phyloP scores from a whole-genome alignment of 495 filamentous ascomycete species.

The Penicilliopsis zonata region DNA sequence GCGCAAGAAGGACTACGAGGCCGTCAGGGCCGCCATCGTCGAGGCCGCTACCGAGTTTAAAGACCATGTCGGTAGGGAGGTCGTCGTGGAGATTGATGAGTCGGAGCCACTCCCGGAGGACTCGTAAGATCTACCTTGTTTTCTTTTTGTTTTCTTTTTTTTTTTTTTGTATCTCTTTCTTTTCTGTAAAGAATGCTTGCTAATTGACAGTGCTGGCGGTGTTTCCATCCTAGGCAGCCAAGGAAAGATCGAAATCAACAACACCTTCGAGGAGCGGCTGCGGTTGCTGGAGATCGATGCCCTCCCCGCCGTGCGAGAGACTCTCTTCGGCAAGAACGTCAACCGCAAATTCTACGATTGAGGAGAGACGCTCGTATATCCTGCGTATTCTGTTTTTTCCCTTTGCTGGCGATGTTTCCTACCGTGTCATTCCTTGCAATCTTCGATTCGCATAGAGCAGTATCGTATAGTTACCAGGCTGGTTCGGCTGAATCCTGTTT shows the following conservation, averaged over 20 bases:
- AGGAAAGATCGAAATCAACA: conserved; percentile 97
- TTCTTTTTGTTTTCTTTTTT: conserved; percentile 2
- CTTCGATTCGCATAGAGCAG: not conserved
- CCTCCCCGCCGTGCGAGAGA: conserved; percentile 72
- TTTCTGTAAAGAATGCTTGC: conserved; percentile 2
- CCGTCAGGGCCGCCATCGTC: conserved; percentile 61
- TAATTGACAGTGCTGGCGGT: conserved; percentile 61
- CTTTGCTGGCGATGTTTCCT: too few relatives aligned
- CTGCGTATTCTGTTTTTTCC: too few relatives aligned
- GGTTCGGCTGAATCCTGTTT: too few relatives aligned
- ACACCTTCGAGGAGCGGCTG: conserved; percentile 89
- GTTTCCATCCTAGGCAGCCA: conserved; percentile 64
- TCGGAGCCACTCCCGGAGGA: conserved; percentile 66
- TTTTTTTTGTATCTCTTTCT: conserved; percentile 3
- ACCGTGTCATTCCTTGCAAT: not conserved
- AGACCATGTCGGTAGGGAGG: conserved; percentile 50
- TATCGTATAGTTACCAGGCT: conserved; percentile 2
- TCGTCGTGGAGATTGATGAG: conserved; percentile 63
- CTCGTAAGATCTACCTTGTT: conserved; percentile 59
- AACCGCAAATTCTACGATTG: conserved; percentile 94
- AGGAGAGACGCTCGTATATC: too few relatives aligned
- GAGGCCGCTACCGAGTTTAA: conserved; percentile 72
- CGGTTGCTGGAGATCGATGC: conserved; percentile 72
- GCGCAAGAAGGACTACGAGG: conserved; percentile 65
- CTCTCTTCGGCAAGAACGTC: conserved; percentile 80